Percentiles rank a stretch among this genome's conserved stretches.
phyloP scores from a whole-genome alignment of 139 green algal genomes.

The Chlamydomonas eustigma region DNA sequence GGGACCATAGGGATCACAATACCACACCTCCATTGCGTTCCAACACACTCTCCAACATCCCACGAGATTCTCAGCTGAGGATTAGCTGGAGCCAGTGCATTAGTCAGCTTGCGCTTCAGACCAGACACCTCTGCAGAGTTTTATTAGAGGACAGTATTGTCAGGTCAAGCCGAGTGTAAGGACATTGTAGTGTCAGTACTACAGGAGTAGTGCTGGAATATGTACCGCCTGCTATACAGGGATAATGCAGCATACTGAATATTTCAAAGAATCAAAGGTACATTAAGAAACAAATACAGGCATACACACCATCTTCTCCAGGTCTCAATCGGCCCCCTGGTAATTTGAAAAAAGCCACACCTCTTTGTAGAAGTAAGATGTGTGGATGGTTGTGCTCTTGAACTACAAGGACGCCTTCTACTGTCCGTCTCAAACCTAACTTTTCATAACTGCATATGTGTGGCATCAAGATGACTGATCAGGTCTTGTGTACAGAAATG shows the following conservation, averaged over 20 bases:
- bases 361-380: slow-evolving; percentile 84
- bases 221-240: slow-evolving; percentile 2
- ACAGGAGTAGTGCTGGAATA: slow-evolving; percentile 2
- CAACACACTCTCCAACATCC: slow-evolving; percentile 41
- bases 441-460: slow-evolving; percentile 79
- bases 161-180: no score
- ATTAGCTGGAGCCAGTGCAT: slow-evolving; percentile 64
- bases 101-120: slow-evolving; percentile 82
- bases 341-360: slow-evolving; percentile 77
- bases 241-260: no score
- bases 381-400: slow-evolving; percentile 91
- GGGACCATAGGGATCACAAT: no score
- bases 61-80: slow-evolving; percentile 36
- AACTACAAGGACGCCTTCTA: slow-evolving; percentile 87
- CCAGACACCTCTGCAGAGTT: slow-evolving; percentile 80
- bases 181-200: no score
- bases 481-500: no score
- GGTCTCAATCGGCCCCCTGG: slow-evolving; percentile 83
- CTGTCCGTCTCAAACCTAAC: slow-evolving; percentile 75
- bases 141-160: no score
- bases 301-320: slow-evolving; percentile 83
- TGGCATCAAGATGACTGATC: no score
- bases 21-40: slow-evolving; percentile 1
- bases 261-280: no score
- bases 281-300: no score